These are phyloP conservation scores for Neurospora pannonica DNA, from an alignment of 495 filamentous ascomycete species.

Conservation along the genomic window DNA sequence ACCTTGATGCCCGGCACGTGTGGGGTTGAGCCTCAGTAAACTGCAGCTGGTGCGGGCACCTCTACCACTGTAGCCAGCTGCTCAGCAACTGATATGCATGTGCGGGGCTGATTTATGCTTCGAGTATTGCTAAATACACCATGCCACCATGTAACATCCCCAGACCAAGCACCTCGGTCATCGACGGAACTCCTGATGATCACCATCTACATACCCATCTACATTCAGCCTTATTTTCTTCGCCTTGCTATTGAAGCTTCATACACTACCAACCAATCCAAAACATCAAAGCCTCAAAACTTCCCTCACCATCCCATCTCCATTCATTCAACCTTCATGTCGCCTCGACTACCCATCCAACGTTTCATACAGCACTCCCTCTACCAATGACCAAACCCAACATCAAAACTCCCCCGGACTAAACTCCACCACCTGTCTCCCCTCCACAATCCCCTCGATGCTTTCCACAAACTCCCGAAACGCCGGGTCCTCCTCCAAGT, in stretches of 20 bases:
- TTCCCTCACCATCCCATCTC: not conserved
- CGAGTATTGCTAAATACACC: not conserved
- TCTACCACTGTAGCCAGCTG: not conserved
- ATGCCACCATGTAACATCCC: not conserved
- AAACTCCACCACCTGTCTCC: conserved; percentile 36
- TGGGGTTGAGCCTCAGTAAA: not conserved
- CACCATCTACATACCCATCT: not conserved
- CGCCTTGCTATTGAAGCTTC: not conserved
- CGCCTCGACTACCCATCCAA: no score
- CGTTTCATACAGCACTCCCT: no score
- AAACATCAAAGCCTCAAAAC: not conserved
- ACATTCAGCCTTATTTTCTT: not conserved
- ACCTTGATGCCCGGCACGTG: not conserved
- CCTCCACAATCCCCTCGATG: conserved; percentile 26
- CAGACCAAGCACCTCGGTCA: not conserved
- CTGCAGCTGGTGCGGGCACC: not conserved
- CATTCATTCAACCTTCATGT: not conserved
- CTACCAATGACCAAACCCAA: no score
- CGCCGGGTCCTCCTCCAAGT: conserved; percentile 42
- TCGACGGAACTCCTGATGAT: not conserved
- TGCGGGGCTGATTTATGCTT: not conserved
- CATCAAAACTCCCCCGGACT: conserved; percentile 27
- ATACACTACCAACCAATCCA: not conserved
- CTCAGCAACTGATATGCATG: not conserved
- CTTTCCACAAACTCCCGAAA: conserved; percentile 36